Evolutionary conservation across 192 early-diverging fungal species (phyloP).

Genomic region (Thoreauomyces humboldtii): DNA sequence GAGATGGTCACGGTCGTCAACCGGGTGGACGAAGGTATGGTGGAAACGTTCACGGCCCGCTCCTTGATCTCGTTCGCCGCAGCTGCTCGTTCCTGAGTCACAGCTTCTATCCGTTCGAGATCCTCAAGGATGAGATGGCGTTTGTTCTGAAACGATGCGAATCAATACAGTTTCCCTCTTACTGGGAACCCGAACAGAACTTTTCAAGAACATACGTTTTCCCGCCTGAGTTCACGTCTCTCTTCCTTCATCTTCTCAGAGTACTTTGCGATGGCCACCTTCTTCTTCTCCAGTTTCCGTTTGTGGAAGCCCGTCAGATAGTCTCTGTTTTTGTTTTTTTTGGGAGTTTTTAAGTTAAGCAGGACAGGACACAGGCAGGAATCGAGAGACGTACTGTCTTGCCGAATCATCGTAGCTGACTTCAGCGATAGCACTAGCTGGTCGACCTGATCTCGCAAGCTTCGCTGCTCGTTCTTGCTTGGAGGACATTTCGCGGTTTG

Average conservation of each 20-base stretch:
- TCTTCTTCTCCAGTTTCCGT: constrained; percentile 42
- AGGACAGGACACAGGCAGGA: too few species aligned
- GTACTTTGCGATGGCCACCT: constrained; percentile 27
- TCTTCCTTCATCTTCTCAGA: constrained; percentile 26
- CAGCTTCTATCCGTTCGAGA: constrained; percentile 26
- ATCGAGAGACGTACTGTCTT: too few species aligned
- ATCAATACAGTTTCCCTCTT: neutral
- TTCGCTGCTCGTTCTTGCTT: too few species aligned
- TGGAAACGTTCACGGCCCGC: constrained; percentile 3
- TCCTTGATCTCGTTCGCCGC: neutral
- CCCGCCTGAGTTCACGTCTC: constrained; percentile 30
- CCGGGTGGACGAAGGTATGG: neutral
- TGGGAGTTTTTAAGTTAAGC: too few species aligned
- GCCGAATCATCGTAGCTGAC: constrained; percentile 20
- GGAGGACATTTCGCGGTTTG: too few species aligned
- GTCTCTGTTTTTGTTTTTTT: constrained; percentile 32
- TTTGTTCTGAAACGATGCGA: constrained; percentile 17
- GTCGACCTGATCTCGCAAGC: neutral
- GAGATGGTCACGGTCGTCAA: constrained; percentile 38
- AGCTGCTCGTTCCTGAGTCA: neutral
- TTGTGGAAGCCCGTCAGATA: constrained; percentile 53
- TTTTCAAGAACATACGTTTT: constrained; percentile 26
- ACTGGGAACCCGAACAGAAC: too few species aligned
- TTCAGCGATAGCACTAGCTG: constrained; percentile 1
- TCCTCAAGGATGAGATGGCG: constrained; percentile 18